Base-by-base conservation (phyloP, 495 filamentous ascomycete species). In the Penicillium bovifimosum region DNA sequence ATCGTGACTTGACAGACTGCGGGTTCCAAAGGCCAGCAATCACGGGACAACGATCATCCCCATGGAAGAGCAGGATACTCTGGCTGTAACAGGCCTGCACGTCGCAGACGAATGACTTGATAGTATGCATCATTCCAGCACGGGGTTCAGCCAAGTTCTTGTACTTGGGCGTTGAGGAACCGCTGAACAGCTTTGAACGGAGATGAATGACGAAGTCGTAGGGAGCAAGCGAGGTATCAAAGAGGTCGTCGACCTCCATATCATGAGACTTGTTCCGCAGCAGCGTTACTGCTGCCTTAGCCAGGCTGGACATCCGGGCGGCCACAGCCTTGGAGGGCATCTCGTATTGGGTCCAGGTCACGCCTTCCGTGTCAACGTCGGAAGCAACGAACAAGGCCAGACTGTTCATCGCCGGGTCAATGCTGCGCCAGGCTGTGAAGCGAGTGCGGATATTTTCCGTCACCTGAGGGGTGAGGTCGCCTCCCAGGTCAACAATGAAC, bases 11-110 rank as follows among this genome's bases (percentile, higher is more conserved):
- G 20, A 66, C 55, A 8, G 77, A 69, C 50, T 76, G 74, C 5
- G 90, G 90, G 57, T 87, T 92, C 91, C 91, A 96, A 45, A 96
- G 63, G 1, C 84, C 90, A 4, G 81, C 86, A 61, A 96, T 82
- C 1, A 83, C 67, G 38, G 68, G 62, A 36, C 82, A 78, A 1
- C 76, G 72, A 13, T 75, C 63, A 6, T 68, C 71, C 34, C 87
- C 81, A 28, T 84, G 77, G 74, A 96, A 96, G 57, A 96, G 86
- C 0, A 95, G 68, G 29, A 91, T 62, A 20, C 79, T 77, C 24
- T 82, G 80, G 11, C 66, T 73, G 64, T 86, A 93, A 3, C 80
- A 61, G 18, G 65, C 63, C 50, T 80, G 71, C 14, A 95, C 67
- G 58, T 87, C 84, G 20, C 68, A 62, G 9, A 89, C 58, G 49